Percentiles rank a stretch among this genome's conserved stretches.
Conservation (phyloP, 495 filamentous ascomycete species). For the Annulohypoxylon bovei region DNA sequence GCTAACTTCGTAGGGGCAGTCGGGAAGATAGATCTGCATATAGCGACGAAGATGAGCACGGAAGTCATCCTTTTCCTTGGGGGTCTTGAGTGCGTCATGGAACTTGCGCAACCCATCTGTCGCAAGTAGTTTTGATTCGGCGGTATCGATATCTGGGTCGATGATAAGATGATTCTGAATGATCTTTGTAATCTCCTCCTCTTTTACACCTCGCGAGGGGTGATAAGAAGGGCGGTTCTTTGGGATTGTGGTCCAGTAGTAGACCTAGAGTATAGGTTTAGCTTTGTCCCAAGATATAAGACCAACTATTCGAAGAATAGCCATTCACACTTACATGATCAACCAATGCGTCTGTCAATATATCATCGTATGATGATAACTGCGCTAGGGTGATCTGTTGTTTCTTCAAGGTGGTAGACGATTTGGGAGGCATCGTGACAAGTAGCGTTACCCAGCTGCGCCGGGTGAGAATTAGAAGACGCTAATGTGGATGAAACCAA, state of each 20-base stretch:
- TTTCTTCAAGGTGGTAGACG: slow-evolving; percentile 62
- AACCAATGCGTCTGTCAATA: slow-evolving; percentile 93
- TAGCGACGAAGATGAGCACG: slow-evolving; percentile 87
- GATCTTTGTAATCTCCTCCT: slow-evolving; percentile 82
- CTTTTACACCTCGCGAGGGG: slow-evolving; percentile 79
- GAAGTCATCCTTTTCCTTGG: slow-evolving; percentile 89
- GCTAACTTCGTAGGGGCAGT: slow-evolving; percentile 92
- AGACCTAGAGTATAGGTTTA: slow-evolving; percentile 66
- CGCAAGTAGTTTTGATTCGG: slow-evolving; percentile 76
- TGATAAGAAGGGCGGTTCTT: slow-evolving; percentile 93
- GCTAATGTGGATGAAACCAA: background rate
- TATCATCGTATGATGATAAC: slow-evolving; percentile 92
- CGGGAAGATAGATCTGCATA: slow-evolving; percentile 89
- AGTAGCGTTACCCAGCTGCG: slow-evolving; percentile 3
- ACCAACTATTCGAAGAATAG: slow-evolving; percentile 36
- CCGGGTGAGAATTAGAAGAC: background rate
- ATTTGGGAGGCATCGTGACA: slow-evolving; percentile 53
- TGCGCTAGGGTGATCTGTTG: slow-evolving; percentile 84
- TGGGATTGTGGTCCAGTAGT: slow-evolving; percentile 94
- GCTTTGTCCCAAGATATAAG: slow-evolving; percentile 14
- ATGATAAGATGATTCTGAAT: slow-evolving; percentile 81
- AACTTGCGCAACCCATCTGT: slow-evolving; percentile 80
- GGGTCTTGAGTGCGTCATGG: slow-evolving; percentile 68
- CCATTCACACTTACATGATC: slow-evolving; percentile 77
- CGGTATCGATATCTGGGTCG: slow-evolving; percentile 71